Evolutionary conservation across 331 rosid genomes (phyloP), one percentile per base, ranked within the genome.

Genomic region (Malus hybrid): DNA sequence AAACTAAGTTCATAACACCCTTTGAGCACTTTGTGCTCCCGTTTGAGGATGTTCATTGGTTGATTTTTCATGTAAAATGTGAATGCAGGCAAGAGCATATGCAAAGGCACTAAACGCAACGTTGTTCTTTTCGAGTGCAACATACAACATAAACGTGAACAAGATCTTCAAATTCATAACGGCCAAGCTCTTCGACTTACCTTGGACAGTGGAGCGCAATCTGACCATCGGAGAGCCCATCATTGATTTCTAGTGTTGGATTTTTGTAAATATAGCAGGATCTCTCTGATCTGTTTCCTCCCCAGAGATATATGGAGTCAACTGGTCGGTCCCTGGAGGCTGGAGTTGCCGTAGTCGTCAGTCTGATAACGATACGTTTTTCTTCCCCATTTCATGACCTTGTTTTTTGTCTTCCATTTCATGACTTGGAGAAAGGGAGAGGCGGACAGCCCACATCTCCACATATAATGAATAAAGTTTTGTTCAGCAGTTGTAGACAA

Each of bases 81-180:
- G 52, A 59, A 44, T 57, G 69, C 91, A 94, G 98, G 98, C 97
- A 85, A 90, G 98, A 85, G 31, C 88, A 73, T 94, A 78, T 70
- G 97, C 97, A 16, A 94, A 82, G 88, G 97, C 93, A 29, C 28
- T 91, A 60, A 94, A 90, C 69, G 97, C 97, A 29, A 87, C 99
- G 5, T 73, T 94, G 20, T 94, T 94, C 88, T 94, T 94, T 79
- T 92, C 97, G 0, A 94, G 99, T 78, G 93, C 97, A 81, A 83
- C 92, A 65, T 92, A 92, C 89, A 94, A 94, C 87, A 92, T 92
- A 80, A 92, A 94, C 59, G 99, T 91, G 71, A 94, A 94, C 82
- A 92, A 94, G 86, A 86, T 94, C 87, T 94, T 94, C 91, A 94
- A 94, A 78, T 94, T 94, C 88, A 84, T 94, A 80, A 94, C 97